phyloP scores from a whole-genome alignment of 148 eudicot species.

The Pouteria glomerata region DNA sequence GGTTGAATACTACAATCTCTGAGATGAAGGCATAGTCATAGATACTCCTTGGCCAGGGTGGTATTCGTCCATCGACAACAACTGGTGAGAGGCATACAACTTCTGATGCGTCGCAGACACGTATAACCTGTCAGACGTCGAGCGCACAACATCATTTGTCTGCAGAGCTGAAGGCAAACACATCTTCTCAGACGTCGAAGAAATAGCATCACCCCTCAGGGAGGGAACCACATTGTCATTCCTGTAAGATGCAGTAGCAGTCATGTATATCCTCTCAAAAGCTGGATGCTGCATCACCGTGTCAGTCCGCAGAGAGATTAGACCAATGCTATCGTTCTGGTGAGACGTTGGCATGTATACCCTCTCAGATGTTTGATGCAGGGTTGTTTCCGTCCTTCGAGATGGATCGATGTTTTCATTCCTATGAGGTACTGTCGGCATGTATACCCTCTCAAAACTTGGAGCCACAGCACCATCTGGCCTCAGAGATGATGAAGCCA shows the following conservation, averaged over 20 bases:
- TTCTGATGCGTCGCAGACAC: not conserved
- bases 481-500: not conserved
- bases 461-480: not conserved
- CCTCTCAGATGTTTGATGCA: conserved; percentile 9
- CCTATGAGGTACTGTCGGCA: conserved; percentile 8
- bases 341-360: conserved; percentile 5
- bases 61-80: conserved; percentile 5
- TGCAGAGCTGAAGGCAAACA: not conserved
- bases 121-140: conserved; percentile 12
- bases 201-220: not conserved
- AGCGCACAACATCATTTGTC: not conserved
- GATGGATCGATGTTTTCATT: conserved; percentile 2
- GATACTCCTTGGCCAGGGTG: conserved; percentile 13
- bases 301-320: not conserved
- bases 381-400: not conserved
- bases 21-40: conserved; percentile 7
- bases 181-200: not conserved
- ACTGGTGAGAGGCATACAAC: conserved; percentile 1
- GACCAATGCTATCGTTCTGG: conserved; percentile 3
- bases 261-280: conserved; percentile 2
- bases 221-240: not conserved
- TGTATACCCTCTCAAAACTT: conserved; percentile 1
- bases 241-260: conserved; percentile 2
- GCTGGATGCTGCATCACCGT: not conserved
- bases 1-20: conserved; percentile 2